These are phyloP conservation scores for Colletotrichum spinosum DNA, from an alignment of 2,329 filamentous ascomycete species.

Conservation along the genomic window DNA sequence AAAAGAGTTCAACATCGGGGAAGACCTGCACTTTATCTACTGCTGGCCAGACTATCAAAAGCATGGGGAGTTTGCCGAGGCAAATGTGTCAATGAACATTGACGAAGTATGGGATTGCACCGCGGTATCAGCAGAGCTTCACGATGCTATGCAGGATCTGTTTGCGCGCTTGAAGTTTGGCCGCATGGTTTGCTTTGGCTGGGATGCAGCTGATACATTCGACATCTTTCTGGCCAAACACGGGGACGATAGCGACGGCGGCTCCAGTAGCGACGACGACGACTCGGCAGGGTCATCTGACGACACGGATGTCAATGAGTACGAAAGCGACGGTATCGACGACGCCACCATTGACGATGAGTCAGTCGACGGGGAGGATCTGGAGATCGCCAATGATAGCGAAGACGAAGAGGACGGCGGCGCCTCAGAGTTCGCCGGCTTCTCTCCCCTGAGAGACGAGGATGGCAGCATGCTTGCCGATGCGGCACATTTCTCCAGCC, in stretches of 20 bases:
- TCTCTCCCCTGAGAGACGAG: conserved; percentile 30
- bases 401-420: conserved; percentile 42
- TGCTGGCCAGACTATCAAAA: conserved; percentile 50
- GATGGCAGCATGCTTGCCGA: conserved; percentile 30
- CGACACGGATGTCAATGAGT: conserved; percentile 41
- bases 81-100: no score
- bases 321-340: conserved; percentile 55
- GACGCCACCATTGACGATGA: conserved; percentile 41
- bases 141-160: neutral
- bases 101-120: conserved; percentile 26
- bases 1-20: conserved; percentile 40
- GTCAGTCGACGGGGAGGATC: conserved; percentile 40
- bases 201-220: conserved; percentile 26
- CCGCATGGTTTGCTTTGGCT: conserved; percentile 27
- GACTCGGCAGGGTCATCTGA: conserved; percentile 1
- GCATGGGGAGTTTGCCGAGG: conserved; percentile 44
- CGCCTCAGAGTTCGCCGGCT: conserved; percentile 24
- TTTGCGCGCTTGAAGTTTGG: conserved; percentile 14
- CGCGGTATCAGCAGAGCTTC: neutral
- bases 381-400: conserved; percentile 28
- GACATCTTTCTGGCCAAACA: conserved; percentile 23
- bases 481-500: conserved; percentile 46
- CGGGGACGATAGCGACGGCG: conserved; percentile 3
- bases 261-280: conserved; percentile 30
- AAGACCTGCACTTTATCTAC: conserved; percentile 42